A percentile compares a stretch with the other conserved stretches of the same genome.
Evolutionary conservation across 306 rosid species (phyloP).

Genomic region (Ammopiptanthus mongolicus): DNA sequence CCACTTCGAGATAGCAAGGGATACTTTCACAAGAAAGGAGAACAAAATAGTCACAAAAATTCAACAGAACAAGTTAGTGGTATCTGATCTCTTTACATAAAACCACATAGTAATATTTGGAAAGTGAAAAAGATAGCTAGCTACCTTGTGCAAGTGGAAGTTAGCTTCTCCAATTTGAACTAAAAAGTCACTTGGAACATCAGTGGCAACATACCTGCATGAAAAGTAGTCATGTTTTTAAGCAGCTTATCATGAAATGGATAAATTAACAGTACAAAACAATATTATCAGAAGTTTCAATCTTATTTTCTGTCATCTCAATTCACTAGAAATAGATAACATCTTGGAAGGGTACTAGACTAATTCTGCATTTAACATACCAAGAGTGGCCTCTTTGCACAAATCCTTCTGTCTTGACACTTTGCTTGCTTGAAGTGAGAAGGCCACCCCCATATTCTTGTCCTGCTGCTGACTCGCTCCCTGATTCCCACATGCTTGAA

Average conservation of each 20-base stretch:
- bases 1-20: conserved; percentile 93
- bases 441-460: conserved; percentile 65
- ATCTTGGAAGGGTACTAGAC: background rate
- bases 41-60: conserved; percentile 10
- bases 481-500: conserved; percentile 94
- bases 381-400: conserved; percentile 79
- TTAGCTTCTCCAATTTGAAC: conserved; percentile 68
- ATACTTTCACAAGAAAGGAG: conserved; percentile 46
- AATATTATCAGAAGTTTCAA: background rate
- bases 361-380: conserved; percentile 40
- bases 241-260: background rate
- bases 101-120: background rate
- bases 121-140: background rate
- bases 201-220: conserved; percentile 83
- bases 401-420: conserved; percentile 84
- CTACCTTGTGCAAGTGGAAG: conserved; percentile 89
- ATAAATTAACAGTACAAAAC: background rate
- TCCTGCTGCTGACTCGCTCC: conserved; percentile 50
- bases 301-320: background rate
- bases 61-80: conserved; percentile 10
- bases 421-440: conserved; percentile 57
- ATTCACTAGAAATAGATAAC: background rate
- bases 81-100: background rate
- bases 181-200: conserved; percentile 80
- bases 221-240: background rate